A percentile compares a stretch with the other conserved stretches of the same genome.
Conservation (phyloP, 192 early-diverging fungal genomes). For the Backusella luteola region DNA sequence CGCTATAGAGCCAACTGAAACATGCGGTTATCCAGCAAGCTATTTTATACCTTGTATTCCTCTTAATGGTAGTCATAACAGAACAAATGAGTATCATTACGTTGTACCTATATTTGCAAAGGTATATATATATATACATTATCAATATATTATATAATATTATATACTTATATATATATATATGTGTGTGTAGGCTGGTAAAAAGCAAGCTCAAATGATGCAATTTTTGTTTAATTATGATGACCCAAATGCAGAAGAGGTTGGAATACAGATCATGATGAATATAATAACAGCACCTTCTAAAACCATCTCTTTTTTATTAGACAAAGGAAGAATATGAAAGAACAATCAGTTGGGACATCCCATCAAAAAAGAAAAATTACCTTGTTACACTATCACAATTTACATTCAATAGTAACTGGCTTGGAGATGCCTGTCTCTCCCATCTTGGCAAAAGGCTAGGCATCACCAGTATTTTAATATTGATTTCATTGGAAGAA, state of each 20-base stretch:
- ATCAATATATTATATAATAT: not conserved
- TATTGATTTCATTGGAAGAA: constrained; percentile 1
- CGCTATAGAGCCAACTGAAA: not conserved
- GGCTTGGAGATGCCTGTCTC: not conserved
- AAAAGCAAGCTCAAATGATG: not conserved
- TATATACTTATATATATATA: not conserved
- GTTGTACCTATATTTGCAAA: not conserved
- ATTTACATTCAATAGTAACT: not conserved
- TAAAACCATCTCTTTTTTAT: not conserved
- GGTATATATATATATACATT: not conserved
- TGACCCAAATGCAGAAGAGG: not conserved
- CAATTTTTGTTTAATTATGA: not conserved
- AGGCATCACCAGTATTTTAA: constrained; percentile 2
- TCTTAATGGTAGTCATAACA: not conserved
- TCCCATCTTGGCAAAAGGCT: not conserved
- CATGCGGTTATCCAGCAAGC: not conserved
- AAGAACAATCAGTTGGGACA: constrained; percentile 5
- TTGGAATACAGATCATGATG: not conserved
- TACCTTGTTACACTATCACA: constrained; percentile 7
- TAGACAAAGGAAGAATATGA: constrained; percentile 8
- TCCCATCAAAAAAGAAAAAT: not conserved
- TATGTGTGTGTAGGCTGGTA: not conserved
- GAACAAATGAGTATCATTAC: not conserved
- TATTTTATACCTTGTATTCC: not conserved
- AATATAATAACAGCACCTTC: not conserved